These are phyloP conservation scores for Persicaria tinctoria DNA, from an alignment of 148 eudicot genomes.

Conservation along the genomic window DNA sequence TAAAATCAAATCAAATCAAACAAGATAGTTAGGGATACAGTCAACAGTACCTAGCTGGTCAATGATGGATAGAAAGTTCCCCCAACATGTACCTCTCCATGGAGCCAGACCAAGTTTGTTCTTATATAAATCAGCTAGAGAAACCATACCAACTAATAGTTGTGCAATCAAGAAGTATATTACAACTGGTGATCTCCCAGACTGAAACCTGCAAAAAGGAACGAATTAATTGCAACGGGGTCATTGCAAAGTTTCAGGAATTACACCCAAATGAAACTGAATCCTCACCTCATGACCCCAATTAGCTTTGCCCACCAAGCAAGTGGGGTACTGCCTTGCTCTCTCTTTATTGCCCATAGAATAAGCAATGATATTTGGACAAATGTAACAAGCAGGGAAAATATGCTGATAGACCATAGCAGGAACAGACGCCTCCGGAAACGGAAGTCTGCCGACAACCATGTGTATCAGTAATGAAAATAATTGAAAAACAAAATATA, in stretches of 20 bases:
- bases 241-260: neutral
- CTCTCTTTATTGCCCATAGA: slow-evolving; percentile 43
- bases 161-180: slow-evolving; percentile 50
- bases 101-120: slow-evolving; percentile 37
- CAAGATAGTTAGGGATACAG: slow-evolving; percentile 2
- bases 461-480: neutral
- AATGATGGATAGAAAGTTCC: slow-evolving; percentile 32
- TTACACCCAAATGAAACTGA: slow-evolving; percentile 16
- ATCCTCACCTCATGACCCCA: slow-evolving; percentile 69
- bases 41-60: slow-evolving; percentile 46
- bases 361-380: slow-evolving; percentile 46
- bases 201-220: slow-evolving; percentile 43
- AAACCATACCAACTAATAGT: slow-evolving; percentile 43
- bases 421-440: slow-evolving; percentile 32
- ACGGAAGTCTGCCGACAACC: slow-evolving; percentile 46
- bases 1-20: neutral
- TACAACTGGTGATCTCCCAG: slow-evolving; percentile 55
- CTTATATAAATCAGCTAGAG: slow-evolving; percentile 41
- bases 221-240: slow-evolving; percentile 9
- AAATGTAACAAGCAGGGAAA: slow-evolving; percentile 55
- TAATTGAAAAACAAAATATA: slow-evolving; percentile 5
- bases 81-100: slow-evolving; percentile 45
- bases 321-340: slow-evolving; percentile 44
- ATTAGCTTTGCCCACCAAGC: slow-evolving; percentile 66
- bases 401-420: slow-evolving; percentile 60